Conservation (phyloP, 371 early-diverging fungal species). For the Apophysomyces ossiformis region DNA sequence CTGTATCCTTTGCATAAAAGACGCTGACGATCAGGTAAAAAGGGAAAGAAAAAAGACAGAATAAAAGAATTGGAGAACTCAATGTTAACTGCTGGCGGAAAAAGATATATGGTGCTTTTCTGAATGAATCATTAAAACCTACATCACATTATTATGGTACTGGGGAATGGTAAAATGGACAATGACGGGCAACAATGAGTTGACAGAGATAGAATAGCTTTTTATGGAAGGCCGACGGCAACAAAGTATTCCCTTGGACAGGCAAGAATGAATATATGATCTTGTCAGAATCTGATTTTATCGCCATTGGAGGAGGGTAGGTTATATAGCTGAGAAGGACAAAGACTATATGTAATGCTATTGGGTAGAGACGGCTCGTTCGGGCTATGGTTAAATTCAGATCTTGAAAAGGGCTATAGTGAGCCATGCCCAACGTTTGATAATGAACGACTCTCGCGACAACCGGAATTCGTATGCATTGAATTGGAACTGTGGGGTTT, state of each 20-base stretch:
- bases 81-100: not conserved
- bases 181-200: not conserved
- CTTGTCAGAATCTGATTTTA: constrained; percentile 77
- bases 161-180: constrained; percentile 77
- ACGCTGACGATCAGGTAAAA: constrained; percentile 65
- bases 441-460: constrained; percentile 70
- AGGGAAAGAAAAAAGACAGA: not conserved
- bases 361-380: constrained; percentile 74
- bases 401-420: constrained; percentile 85
- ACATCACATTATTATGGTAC: constrained; percentile 84
- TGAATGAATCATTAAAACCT: constrained; percentile 71
- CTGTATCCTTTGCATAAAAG: constrained; percentile 74
- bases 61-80: not conserved
- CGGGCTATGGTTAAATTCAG: constrained; percentile 90
- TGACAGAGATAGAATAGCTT: constrained; percentile 55
- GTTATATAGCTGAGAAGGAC: not conserved
- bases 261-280: constrained; percentile 92
- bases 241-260: constrained; percentile 80
- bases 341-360: too few relatives aligned
- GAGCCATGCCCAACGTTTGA: constrained; percentile 86
- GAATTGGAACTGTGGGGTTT: constrained; percentile 50
- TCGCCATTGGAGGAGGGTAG: constrained; percentile 94
- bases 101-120: constrained; percentile 90
- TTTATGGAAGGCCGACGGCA: constrained; percentile 70
- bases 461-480: constrained; percentile 43